These are phyloP conservation scores for Amanita molliuscula DNA, from an alignment of 768 basidiomycete genomes.

Conservation along the genomic window DNA sequence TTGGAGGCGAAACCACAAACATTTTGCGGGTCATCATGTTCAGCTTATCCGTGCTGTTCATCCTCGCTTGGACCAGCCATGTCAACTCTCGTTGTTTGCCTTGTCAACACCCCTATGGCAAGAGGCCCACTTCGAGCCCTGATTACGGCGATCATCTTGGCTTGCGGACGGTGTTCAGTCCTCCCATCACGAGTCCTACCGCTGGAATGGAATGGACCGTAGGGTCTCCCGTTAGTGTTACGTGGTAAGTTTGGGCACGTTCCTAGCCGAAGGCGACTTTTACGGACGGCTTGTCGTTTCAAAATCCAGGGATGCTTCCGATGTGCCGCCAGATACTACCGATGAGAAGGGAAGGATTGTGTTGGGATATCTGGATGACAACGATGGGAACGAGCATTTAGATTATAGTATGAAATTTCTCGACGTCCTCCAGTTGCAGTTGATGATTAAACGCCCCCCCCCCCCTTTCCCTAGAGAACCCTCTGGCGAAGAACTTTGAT, in stretches of 20 bases:
- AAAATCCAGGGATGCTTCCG: conserved; percentile 33
- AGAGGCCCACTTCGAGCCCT: conserved; percentile 1
- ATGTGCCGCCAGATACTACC: conserved; percentile 20
- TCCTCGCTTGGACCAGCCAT: conserved; percentile 14
- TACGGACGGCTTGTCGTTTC: conserved; percentile 8
- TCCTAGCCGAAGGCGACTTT: neutral
- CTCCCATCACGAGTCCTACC: conserved; percentile 30
- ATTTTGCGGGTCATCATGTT: conserved; percentile 23
- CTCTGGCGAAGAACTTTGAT: conserved; percentile 37
- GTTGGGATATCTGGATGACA: conserved; percentile 30
- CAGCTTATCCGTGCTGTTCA: conserved; percentile 12
- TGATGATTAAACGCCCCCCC: no score
- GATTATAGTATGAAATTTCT: conserved; percentile 25
- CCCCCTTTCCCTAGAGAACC: conserved; percentile 26
- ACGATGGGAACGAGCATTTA: conserved; percentile 33
- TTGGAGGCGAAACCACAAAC: neutral
- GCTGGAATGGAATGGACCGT: conserved; percentile 27
- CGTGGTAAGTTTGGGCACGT: conserved; percentile 27
- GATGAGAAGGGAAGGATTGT: conserved; percentile 31
- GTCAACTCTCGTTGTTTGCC: conserved; percentile 19
- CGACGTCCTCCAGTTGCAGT: neutral
- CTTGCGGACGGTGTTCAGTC: conserved; percentile 26
- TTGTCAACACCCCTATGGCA: conserved; percentile 14
- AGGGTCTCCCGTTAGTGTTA: conserved; percentile 26
- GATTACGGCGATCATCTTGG: conserved; percentile 4